These are phyloP conservation scores for Pythium monospermum DNA, from an alignment of 352 stramenopile species.

Conservation along the genomic window DNA sequence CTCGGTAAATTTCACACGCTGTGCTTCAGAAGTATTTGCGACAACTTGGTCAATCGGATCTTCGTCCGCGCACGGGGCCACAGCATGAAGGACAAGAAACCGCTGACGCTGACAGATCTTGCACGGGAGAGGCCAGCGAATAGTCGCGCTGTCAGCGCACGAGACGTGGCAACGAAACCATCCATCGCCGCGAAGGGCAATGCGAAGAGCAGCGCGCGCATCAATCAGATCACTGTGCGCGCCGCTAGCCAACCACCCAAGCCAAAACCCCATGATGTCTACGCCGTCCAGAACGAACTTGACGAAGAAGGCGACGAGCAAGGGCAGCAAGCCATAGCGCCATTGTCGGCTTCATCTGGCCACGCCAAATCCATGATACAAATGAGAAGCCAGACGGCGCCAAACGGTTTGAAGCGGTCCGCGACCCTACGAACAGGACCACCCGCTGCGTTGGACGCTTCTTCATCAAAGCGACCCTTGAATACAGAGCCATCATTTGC, in stretches of 20 bases:
- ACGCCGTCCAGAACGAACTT: background rate
- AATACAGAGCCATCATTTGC: background rate
- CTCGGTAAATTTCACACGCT: too few species aligned
- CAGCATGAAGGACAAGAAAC: background rate
- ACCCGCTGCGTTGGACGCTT: too few species aligned
- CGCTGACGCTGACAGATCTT: background rate
- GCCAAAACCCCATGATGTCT: too few species aligned
- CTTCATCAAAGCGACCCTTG: too few species aligned
- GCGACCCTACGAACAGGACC: background rate
- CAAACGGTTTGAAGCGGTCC: background rate
- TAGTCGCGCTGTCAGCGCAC: background rate
- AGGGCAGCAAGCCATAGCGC: too few species aligned
- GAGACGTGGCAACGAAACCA: too few species aligned
- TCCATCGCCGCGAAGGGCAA: background rate
- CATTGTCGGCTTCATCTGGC: too few species aligned
- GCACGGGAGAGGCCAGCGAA: background rate
- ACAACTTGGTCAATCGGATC: too few species aligned
- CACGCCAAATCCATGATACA: too few species aligned
- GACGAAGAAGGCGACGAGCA: too few species aligned
- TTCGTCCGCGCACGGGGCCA: background rate
- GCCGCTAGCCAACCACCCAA: too few species aligned
- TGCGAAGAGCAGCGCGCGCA: background rate
- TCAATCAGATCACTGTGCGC: constrained; percentile 18
- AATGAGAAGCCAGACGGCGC: constrained; percentile 17
- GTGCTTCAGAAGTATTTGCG: too few species aligned